Evolutionary conservation across 2,329 filamentous ascomycete genomes (phyloP).

Genomic region (Stachybotrys chlorohalonatus): DNA sequence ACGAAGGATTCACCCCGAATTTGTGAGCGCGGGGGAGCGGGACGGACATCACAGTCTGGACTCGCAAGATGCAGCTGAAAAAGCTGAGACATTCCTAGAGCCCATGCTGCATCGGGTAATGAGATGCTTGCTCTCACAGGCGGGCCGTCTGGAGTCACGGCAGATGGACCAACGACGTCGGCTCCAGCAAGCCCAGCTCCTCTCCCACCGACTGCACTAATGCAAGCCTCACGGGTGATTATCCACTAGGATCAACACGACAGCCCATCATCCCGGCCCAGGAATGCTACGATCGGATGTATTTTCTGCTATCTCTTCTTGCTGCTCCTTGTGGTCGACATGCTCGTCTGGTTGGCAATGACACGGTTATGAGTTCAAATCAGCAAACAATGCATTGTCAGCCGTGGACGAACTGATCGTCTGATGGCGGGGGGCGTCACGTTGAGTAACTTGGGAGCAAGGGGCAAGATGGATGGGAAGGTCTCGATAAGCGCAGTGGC

Average conservation of each 20-base stretch:
- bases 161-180: not conserved
- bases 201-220: not conserved
- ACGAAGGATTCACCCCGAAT: no score
- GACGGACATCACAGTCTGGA: not conserved
- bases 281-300: not conserved
- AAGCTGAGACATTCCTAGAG: not conserved
- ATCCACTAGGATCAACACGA: not conserved
- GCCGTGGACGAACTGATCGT: no score
- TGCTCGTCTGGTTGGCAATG: no score
- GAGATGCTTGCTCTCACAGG: not conserved
- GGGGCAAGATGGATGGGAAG: not conserved
- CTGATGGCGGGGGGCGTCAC: no score
- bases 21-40: no score
- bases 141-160: not conserved
- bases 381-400: no score
- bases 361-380: no score
- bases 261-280: not conserved
- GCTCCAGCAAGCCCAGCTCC: not conserved
- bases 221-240: not conserved
- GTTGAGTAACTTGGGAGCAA: not conserved
- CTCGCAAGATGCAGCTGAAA: not conserved
- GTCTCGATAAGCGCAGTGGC: not conserved
- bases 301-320: no score
- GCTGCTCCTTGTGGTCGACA: no score
- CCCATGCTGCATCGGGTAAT: not conserved